These are phyloP conservation scores for Arthrinium phaeospermum DNA, from an alignment of 2,329 filamentous ascomycete genomes.

Conservation along the genomic window DNA sequence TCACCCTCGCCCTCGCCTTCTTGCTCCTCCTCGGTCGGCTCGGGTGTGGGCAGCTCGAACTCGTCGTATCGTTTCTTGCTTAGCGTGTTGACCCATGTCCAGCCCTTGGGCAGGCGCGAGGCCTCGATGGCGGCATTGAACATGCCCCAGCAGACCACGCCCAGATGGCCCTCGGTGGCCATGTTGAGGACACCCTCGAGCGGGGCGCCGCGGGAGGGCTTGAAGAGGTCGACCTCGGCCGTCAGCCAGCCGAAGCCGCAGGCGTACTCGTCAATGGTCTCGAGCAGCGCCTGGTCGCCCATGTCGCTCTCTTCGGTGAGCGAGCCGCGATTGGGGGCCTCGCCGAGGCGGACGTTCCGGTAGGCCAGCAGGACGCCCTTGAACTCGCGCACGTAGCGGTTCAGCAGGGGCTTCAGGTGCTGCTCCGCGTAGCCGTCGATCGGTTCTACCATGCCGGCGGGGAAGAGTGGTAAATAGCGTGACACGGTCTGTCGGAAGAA, in stretches of 20 bases:
- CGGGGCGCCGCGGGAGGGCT: constrained; percentile 73
- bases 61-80: constrained; percentile 43
- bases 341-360: constrained; percentile 69
- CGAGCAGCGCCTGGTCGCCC: constrained; percentile 50
- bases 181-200: constrained; percentile 85
- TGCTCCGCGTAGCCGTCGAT: constrained; percentile 75
- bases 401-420: constrained; percentile 75
- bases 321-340: constrained; percentile 57
- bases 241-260: constrained; percentile 89
- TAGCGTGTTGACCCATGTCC: constrained; percentile 77
- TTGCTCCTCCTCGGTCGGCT: constrained; percentile 39
- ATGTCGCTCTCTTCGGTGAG: constrained; percentile 53
- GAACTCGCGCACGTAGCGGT: constrained; percentile 76
- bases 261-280: constrained; percentile 79
- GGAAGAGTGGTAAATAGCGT: constrained; percentile 78
- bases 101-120: constrained; percentile 74
- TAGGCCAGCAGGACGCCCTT: constrained; percentile 78
- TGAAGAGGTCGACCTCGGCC: constrained; percentile 83
- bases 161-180: constrained; percentile 87
- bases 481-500: constrained; percentile 82
- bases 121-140: constrained; percentile 90
- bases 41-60: constrained; percentile 43
- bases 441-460: constrained; percentile 71
- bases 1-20: constrained; percentile 25
- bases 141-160: constrained; percentile 85